Base-by-base conservation (phyloP, 805 yeast species). In the Wickerhamomyces alni region DNA sequence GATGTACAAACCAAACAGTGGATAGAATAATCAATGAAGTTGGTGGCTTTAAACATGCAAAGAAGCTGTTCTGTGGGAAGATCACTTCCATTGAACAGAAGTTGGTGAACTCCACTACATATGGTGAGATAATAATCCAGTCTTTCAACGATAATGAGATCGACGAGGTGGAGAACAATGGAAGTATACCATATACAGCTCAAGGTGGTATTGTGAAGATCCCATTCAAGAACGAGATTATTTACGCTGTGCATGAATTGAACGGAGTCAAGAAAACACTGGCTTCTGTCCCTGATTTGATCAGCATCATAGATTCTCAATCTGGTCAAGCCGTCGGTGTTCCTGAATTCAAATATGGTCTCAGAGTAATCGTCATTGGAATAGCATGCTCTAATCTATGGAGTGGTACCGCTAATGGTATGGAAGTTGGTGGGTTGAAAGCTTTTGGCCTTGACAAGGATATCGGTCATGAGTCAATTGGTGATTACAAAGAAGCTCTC, bases 141-240 rank as follows among this genome's bases (percentile, higher is more conserved):
- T 38, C 41, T 15, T 36, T 32, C 13, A 19, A 37, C 4, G 21
- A 24, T 16, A 19, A 37, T 7, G 25, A 24, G 4, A 15, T 24
- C 3, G 40, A 37, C 17, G 18, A 8, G 12, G 40, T 32, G 13
- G n/a, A 16, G 5, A 19, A 7, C 11, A 6, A 25, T 2, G 17
- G 28, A 2, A 22, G 26, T 6, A 27, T 37, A 3, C 40, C 40
- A 37, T 37, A 9, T 32, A 21, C 17, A 6, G 33, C 35, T n/a
- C 18, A 10, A 3, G 32, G 35, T 9, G 47, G 45, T 19, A 30
- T 39, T 10, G 35, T 59, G 47, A 40, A 42, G 13, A 66, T 69
- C 37, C 72, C 72, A 19, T 69, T 67, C 61, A 65, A 68, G 48
- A 68, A 68, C 44, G 73, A 68, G 41, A 68, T 67, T 46, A 63